Conservation (phyloP, 306 rosid species). For the Cucumis melo region DNA sequence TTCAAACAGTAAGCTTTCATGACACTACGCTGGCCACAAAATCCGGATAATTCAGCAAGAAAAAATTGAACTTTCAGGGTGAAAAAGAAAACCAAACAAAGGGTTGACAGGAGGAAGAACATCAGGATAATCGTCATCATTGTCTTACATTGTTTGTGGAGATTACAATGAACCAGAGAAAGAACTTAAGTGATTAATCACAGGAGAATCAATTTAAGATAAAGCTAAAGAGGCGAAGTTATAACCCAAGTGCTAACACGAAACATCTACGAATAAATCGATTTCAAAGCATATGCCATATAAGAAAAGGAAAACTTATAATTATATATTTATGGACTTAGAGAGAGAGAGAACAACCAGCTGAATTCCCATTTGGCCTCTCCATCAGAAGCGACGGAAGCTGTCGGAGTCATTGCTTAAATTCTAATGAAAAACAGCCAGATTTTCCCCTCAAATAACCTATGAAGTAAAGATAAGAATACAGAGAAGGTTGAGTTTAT, state of each 20-base stretch:
- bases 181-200: neutral
- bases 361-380: constrained; percentile 41
- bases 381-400: constrained; percentile 8
- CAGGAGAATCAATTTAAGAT: neutral
- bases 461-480: too few species aligned
- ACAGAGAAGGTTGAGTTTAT: too few species aligned
- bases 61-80: neutral
- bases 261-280: neutral
- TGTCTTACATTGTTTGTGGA: neutral
- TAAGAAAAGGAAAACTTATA: neutral
- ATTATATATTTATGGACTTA: neutral
- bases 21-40: neutral
- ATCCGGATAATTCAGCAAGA: neutral
- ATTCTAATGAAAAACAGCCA: too few species aligned
- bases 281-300: neutral
- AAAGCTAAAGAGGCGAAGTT: neutral
- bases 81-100: too few species aligned
- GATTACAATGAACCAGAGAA: neutral
- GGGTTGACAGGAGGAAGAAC: neutral
- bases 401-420: constrained; percentile 27
- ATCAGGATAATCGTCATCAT: neutral
- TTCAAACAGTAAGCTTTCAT: neutral
- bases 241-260: neutral
- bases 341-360: constrained; percentile 28
- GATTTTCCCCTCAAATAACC: too few species aligned